These are phyloP conservation scores for Aristolochia fimbriata DNA, from an alignment of 164 flowering plant genomes.

Conservation along the genomic window DNA sequence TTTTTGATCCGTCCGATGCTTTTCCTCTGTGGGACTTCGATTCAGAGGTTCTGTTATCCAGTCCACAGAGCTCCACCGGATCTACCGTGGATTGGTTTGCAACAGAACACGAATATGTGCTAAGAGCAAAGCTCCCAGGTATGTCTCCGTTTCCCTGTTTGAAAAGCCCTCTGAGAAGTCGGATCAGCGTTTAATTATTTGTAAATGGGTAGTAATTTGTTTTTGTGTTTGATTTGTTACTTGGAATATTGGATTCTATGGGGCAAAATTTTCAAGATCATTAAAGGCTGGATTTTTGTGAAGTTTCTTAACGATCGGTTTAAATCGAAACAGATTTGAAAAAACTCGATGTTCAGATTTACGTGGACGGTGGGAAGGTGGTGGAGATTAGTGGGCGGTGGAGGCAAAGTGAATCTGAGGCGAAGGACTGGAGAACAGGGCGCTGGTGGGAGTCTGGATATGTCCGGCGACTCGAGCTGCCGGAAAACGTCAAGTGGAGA, in stretches of 20 bases:
- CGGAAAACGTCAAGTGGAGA: slow-evolving; percentile 61
- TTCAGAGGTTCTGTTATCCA: slow-evolving; percentile 40
- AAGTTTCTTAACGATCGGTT: too few relatives aligned
- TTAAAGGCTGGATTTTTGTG: too few relatives aligned
- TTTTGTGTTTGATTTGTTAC: too few relatives aligned
- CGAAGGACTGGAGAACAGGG: slow-evolving; percentile 57
- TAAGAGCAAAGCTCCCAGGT: slow-evolving; percentile 68
- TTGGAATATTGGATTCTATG: background rate
- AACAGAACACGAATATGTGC: slow-evolving; percentile 53
- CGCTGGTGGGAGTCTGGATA: slow-evolving; percentile 86
- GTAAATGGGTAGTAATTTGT: too few relatives aligned
- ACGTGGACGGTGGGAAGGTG: slow-evolving; percentile 50
- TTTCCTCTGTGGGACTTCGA: slow-evolving; percentile 94
- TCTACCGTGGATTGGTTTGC: slow-evolving; percentile 57
- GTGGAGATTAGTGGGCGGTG: slow-evolving; percentile 68
- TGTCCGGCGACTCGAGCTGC: slow-evolving; percentile 77
- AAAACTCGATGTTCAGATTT: slow-evolving; percentile 28
- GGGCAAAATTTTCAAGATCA: background rate
- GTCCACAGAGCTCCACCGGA: slow-evolving; percentile 26
- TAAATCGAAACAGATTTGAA: slow-evolving; percentile 27
- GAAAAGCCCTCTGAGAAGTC: too few relatives aligned
- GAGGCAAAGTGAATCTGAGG: slow-evolving; percentile 38
- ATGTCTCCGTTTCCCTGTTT: background rate
- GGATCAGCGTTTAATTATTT: too few relatives aligned
- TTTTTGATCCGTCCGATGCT: slow-evolving; percentile 92